Evolutionary conservation across 2,329 filamentous ascomycete genomes (phyloP).

Genomic region (Ophiostoma piceae): DNA sequence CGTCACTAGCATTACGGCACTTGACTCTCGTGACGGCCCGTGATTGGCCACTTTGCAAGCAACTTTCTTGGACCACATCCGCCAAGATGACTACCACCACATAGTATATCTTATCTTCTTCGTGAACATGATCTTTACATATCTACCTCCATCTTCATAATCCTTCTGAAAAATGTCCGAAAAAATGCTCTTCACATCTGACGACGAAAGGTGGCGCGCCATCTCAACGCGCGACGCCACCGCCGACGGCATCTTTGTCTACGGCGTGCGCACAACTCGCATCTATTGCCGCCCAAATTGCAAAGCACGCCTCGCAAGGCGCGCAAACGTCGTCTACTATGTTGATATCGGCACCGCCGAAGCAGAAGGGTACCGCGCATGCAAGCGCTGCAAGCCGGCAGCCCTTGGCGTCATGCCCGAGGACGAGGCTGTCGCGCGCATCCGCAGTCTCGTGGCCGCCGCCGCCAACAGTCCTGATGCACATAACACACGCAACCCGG

Average conservation of each 20-base stretch:
- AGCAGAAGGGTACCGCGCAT: slow-evolving; percentile 48
- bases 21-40: neutral
- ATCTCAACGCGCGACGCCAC: slow-evolving; percentile 35
- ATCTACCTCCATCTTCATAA: neutral
- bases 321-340: slow-evolving; percentile 56
- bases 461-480: slow-evolving; percentile 26
- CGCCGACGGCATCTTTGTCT: slow-evolving; percentile 41
- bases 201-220: slow-evolving; percentile 33
- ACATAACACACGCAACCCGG: slow-evolving; percentile 24
- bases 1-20: neutral
- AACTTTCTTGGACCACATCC: neutral
- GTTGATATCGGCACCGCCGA: slow-evolving; percentile 42
- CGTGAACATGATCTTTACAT: neutral
- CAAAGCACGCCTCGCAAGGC: slow-evolving; percentile 54
- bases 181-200: neutral
- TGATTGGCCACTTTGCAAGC: slow-evolving; percentile 10
- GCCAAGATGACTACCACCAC: neutral
- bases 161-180: neutral
- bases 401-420: slow-evolving; percentile 39
- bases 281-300: slow-evolving; percentile 59
- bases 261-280: slow-evolving; percentile 42
- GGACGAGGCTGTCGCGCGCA: slow-evolving; percentile 41
- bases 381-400: slow-evolving; percentile 52
- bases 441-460: slow-evolving; percentile 32
- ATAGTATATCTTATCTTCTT: neutral